A percentile compares a stretch with the other conserved stretches of the same genome.
Evolutionary conservation across 768 basidiomycete species (phyloP).

Genomic region (Leccinellum luteum): DNA sequence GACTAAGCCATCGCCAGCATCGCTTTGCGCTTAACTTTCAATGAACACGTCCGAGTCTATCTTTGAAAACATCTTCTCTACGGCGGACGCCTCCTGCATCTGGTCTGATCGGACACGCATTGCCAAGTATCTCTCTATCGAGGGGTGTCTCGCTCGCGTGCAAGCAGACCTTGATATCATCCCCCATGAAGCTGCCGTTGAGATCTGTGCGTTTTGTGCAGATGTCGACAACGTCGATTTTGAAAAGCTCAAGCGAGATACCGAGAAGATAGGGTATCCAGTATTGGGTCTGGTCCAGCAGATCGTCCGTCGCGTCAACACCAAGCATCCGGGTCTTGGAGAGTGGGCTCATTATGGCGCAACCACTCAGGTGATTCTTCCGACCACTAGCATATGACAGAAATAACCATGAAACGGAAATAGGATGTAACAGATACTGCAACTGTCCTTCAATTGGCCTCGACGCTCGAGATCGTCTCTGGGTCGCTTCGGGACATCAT

Average conservation of each 20-base stretch:
- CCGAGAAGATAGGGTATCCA: slow-evolving; percentile 44
- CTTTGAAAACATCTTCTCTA: slow-evolving; percentile 42
- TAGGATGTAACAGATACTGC: slow-evolving; percentile 51
- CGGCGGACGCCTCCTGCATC: slow-evolving; percentile 34
- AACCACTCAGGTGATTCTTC: slow-evolving; percentile 41
- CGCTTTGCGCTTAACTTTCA: too few relatives aligned
- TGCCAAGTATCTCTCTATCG: slow-evolving; percentile 28
- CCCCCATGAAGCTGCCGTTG: slow-evolving; percentile 36
- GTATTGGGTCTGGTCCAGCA: slow-evolving; percentile 45
- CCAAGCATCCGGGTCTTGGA: slow-evolving; percentile 33
- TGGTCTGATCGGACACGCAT: slow-evolving; percentile 38
- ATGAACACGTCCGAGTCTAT: slow-evolving; percentile 17
- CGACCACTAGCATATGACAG: not conserved
- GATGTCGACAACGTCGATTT: slow-evolving; percentile 38
- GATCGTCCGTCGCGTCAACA: slow-evolving; percentile 39
- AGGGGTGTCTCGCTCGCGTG: slow-evolving; percentile 34
- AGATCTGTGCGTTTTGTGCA: slow-evolving; percentile 35
- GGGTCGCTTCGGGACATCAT: slow-evolving; percentile 30
- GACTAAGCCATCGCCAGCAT: too few relatives aligned
- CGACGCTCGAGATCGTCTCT: slow-evolving; percentile 37
- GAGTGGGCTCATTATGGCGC: slow-evolving; percentile 51
- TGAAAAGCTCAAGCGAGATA: slow-evolving; percentile 37
- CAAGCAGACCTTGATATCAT: slow-evolving; percentile 41
- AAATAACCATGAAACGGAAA: not conserved
- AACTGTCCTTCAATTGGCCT: slow-evolving; percentile 40